Percentiles rank a stretch among this genome's conserved stretches.
phyloP scores from a whole-genome alignment of 352 stramenopile genomes.

The Hyaloperonospora arabidopsidis region DNA sequence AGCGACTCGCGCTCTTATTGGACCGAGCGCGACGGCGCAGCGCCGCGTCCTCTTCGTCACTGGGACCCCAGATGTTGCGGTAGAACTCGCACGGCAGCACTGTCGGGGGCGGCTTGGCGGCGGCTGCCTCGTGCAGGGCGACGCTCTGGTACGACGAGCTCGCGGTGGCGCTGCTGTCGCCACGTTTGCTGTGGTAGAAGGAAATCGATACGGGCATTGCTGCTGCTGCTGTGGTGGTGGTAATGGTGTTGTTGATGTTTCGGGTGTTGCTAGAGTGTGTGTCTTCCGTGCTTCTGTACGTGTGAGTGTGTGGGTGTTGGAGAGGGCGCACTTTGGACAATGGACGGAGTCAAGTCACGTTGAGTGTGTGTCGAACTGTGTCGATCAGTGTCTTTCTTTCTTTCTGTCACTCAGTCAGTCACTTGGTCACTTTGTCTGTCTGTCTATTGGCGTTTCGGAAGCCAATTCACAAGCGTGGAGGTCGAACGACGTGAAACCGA shows the following conservation, averaged over 20 bases:
- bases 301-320: constrained; percentile 10
- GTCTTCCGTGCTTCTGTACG: constrained; percentile 3
- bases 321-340: too few species aligned
- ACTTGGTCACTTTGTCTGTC: too few species aligned
- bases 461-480: constrained; percentile 24
- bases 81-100: constrained; percentile 45
- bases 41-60: constrained; percentile 25
- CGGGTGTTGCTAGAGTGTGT: constrained; percentile 7
- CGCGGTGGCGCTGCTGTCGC: constrained; percentile 7
- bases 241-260: constrained; percentile 2
- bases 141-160: constrained; percentile 34
- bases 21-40: constrained; percentile 17
- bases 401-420: too few species aligned
- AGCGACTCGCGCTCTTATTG: constrained; percentile 15
- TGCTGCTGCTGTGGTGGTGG: background rate
- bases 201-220: constrained; percentile 41
- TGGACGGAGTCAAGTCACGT: too few species aligned
- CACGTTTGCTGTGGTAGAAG: constrained; percentile 36
- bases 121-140: constrained; percentile 28
- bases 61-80: constrained; percentile 46
- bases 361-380: too few species aligned
- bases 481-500: constrained; percentile 5
- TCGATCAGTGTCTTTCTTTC: too few species aligned
- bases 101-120: constrained; percentile 30
- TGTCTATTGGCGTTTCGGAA: constrained; percentile 12